A percentile compares a stretch with the other conserved stretches of the same genome.
These are phyloP conservation scores for Immersiella caudata DNA, from an alignment of 495 filamentous ascomycete genomes.

Conservation along the genomic window DNA sequence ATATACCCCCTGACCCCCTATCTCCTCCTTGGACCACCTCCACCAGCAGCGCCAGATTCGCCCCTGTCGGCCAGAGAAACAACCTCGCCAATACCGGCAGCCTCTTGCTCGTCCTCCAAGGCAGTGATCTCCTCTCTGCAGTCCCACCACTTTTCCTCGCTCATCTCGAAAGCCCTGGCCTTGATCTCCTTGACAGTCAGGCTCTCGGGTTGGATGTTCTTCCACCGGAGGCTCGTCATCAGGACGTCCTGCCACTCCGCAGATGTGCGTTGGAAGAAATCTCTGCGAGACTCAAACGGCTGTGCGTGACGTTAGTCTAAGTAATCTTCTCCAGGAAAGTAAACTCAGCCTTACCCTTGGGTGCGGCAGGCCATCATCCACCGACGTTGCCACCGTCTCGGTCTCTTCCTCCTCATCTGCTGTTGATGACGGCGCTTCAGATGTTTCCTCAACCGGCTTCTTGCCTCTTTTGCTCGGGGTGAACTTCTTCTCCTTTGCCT, in stretches of 20 bases:
- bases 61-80: slow-evolving; percentile 77
- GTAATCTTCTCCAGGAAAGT: background rate
- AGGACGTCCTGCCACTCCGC: slow-evolving; percentile 86
- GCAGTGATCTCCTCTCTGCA: slow-evolving; percentile 91
- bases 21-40: slow-evolving; percentile 44
- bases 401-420: slow-evolving; percentile 52
- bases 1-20: slow-evolving; percentile 3
- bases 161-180: slow-evolving; percentile 81
- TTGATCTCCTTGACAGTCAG: slow-evolving; percentile 85
- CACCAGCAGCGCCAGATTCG: slow-evolving; percentile 56
- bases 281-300: slow-evolving; percentile 88
- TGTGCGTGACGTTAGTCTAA: slow-evolving; percentile 56
- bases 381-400: slow-evolving; percentile 45
- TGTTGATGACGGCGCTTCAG: slow-evolving; percentile 39
- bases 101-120: slow-evolving; percentile 95
- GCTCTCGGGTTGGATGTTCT: slow-evolving; percentile 60
- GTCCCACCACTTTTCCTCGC: slow-evolving; percentile 99
- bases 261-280: slow-evolving; percentile 88
- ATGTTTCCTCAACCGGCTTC: slow-evolving; percentile 45
- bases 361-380: slow-evolving; percentile 64
- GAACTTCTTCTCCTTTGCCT: slow-evolving; percentile 35
- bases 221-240: slow-evolving; percentile 66
- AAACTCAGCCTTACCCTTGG: slow-evolving; percentile 52
- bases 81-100: slow-evolving; percentile 92
- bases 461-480: slow-evolving; percentile 52